Base-by-base conservation (phyloP, 768 basidiomycete genomes). In the Suillus decipiens region DNA sequence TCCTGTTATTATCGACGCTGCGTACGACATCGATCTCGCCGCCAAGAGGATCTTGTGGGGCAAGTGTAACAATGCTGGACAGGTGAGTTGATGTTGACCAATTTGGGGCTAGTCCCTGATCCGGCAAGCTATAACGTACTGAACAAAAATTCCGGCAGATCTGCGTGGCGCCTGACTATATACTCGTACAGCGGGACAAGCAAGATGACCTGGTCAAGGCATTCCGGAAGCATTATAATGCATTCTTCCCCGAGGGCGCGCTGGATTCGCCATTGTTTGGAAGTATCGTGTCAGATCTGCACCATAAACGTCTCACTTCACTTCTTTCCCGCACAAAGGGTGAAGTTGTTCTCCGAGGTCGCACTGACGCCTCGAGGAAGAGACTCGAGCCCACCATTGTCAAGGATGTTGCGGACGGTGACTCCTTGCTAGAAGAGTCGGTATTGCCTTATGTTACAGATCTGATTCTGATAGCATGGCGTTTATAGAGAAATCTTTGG, bases 1-100 rank as follows among this genome's bases (percentile, higher is more conserved):
- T 39, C 80, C 82, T 3, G 82, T 80, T 2, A 63, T 84, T 28
- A 72, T 87, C 45, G 81, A 81, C 58, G 62, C 78, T 8, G 74
- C 76, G 28, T 74, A 72, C 65, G 78, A 80, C 47, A 66, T 86
- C 66, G 73, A 79, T 6, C 63, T 87, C 37, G 82, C 85, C 0
- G 90, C 89, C 3, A 84, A 82, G 68, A 82, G 90, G 9, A 81
- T 89, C 39, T 73, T 90, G 33, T 89, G 84, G 82, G 89, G 86
- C 1, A 92, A 91, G 73, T 76, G 76, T 10, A 78, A 75, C 62
- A 91, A 92, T 65, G 79, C 84, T 2, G 90, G 90, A 10, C 89
- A 90, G 80, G 84, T 79, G 50, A 60, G 72, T 57, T 37, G 14
- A 37, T 11, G 3, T 33, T 22, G 31, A 31, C 48, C 3, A 48